Evolutionary conservation across 106 monocot genomes (phyloP).

Genomic region (Dioscorea alata): DNA sequence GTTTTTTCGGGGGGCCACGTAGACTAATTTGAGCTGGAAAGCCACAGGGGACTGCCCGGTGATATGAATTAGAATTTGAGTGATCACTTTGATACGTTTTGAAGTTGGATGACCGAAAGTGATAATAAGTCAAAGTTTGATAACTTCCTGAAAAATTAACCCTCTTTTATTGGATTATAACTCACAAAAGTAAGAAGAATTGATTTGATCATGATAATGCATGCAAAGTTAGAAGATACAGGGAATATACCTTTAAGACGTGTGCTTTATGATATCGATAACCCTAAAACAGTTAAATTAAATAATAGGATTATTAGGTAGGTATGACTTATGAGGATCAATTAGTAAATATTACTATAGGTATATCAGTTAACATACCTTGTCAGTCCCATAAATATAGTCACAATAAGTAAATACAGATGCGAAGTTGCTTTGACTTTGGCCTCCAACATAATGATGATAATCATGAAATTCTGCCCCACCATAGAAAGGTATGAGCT

Average conservation of each 20-base stretch:
- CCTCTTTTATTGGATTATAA: neutral
- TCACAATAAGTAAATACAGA: conserved; percentile 99
- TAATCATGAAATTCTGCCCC: conserved; percentile 95
- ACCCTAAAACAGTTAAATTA: conserved; percentile 47
- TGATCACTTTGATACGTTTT: too few species aligned
- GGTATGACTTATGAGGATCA: neutral
- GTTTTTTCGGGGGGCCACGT: too few species aligned
- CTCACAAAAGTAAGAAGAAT: neutral
- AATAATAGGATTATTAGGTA: neutral
- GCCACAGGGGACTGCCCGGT: too few species aligned
- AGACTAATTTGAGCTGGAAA: too few species aligned
- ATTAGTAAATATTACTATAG: neutral
- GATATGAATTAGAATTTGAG: too few species aligned
- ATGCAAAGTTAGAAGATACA: neutral
- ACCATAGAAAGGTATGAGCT: conserved; percentile 89
- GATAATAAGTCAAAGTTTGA: too few species aligned
- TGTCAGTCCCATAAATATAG: conserved; percentile 92
- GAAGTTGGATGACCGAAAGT: too few species aligned
- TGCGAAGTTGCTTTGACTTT: conserved; percentile 94
- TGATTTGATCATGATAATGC: neutral
- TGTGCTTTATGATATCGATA: conserved; percentile 71
- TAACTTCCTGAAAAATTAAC: too few species aligned
- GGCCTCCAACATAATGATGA: conserved; percentile 92
- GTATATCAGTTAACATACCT: conserved; percentile 27
- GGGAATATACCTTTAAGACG: conserved; percentile 43